Conservation (phyloP, 768 basidiomycete species). For the Lactarius deliciosus region DNA sequence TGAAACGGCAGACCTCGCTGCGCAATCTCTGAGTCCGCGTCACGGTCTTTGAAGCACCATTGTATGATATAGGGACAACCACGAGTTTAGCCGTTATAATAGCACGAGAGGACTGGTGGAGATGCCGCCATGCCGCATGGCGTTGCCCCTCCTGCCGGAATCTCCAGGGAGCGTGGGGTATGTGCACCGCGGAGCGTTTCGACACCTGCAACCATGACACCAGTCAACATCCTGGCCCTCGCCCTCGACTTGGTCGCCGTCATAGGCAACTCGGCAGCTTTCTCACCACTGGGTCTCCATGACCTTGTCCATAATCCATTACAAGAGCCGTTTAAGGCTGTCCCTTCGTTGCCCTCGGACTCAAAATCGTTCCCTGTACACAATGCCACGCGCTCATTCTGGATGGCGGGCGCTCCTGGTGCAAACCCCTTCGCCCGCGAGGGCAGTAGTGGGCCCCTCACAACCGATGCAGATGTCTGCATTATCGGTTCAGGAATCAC, state of each 20-base stretch:
- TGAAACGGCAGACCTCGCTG: not conserved
- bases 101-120: not conserved
- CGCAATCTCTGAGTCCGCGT: not conserved
- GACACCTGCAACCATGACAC: constrained; percentile 4
- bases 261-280: not conserved
- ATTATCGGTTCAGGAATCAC: constrained; percentile 83
- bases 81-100: not conserved
- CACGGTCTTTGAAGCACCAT: not conserved
- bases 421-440: constrained; percentile 66
- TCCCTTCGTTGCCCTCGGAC: not conserved
- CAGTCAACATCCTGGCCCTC: not conserved
- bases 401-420: constrained; percentile 55
- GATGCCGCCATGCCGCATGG: not conserved
- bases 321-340: constrained; percentile 9
- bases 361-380: constrained; percentile 48
- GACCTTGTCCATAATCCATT: not conserved
- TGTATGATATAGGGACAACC: not conserved
- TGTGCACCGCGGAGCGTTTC: not conserved
- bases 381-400: constrained; percentile 72
- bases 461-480: constrained; percentile 63
- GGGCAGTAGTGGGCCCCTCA: constrained; percentile 64
- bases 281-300: not conserved
- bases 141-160: not conserved
- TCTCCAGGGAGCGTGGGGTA: not conserved
- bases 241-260: not conserved